A percentile compares a stretch with the other conserved stretches of the same genome.
phyloP scores from a whole-genome alignment of 192 early-diverging fungal genomes.

The Rhizoclosmatium sp. region DNA sequence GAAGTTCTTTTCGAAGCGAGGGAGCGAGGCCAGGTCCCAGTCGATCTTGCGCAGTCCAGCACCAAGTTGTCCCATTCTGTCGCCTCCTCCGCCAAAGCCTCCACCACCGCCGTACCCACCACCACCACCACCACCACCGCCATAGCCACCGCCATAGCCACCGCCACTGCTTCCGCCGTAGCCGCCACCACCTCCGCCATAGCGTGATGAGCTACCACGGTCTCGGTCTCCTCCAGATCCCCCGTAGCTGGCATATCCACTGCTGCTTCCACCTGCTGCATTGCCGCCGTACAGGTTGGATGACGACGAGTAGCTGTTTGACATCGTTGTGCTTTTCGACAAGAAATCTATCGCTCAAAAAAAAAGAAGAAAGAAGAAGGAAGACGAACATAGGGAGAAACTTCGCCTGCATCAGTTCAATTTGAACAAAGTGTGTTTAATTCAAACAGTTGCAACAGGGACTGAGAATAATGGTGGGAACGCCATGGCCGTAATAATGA shows the following conservation, averaged over 20 bases:
- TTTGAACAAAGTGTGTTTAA: no score
- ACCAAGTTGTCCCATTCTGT: slow-evolving; percentile 63
- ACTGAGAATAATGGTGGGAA: no score
- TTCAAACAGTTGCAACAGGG: no score
- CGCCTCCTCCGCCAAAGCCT: slow-evolving; percentile 44
- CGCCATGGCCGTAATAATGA: no score
- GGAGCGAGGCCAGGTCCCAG: slow-evolving; percentile 75
- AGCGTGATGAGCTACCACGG: slow-evolving; percentile 15
- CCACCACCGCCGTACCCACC: slow-evolving; percentile 45
- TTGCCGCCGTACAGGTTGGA: neutral
- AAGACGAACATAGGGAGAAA: no score
- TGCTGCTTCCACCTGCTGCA: slow-evolving; percentile 47
- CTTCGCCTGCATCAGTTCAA: no score
- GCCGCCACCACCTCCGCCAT: slow-evolving; percentile 44
- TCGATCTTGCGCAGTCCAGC: slow-evolving; percentile 62
- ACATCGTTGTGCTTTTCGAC: no score
- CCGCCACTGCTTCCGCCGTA: slow-evolving; percentile 32
- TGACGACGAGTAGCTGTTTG: neutral
- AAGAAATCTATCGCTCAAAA: no score
- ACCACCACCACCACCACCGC: slow-evolving; percentile 50
- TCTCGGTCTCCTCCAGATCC: slow-evolving; percentile 59
- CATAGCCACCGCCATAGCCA: slow-evolving; percentile 48
- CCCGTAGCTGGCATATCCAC: slow-evolving; percentile 49
- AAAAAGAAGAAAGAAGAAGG: no score
- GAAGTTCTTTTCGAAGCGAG: slow-evolving; percentile 95